Evolutionary conservation across 2,329 filamentous ascomycete genomes (phyloP), one percentile per base, ranked within the genome.

Genomic region (Dactylonectria estremocensis): DNA sequence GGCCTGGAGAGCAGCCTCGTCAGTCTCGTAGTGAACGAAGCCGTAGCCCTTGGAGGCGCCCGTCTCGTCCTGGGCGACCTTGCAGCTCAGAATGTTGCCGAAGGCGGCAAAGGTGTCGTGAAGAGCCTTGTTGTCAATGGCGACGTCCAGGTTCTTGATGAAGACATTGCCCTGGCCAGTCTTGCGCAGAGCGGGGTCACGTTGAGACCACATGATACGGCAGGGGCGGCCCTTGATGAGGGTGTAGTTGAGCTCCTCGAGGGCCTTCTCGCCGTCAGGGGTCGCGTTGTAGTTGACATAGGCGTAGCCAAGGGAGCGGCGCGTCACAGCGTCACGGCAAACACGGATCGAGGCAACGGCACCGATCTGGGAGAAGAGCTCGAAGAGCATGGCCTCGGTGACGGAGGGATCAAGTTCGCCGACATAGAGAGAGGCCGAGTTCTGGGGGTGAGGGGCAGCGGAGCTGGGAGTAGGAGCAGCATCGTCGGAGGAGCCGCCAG

Each of bases 141-240:
- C 96, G 76, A 92, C 92, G 83, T 99, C 96, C 74, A 99, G 89
- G 88, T 99, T 99, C 92, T 99, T 99, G 91, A 99, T 99, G 90
- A 99, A 99, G 78, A 99, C 95, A 81, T 99, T 99, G 83, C 96
- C 96, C 86, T 98, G 95, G 75, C 96, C 96, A 77, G 95, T 99
- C 92, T 99, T 99, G 88, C 96, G 96, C 78, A 99, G 92, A 82
- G 95, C 95, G 74, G 96, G 96, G 85, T 99, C 96, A 83, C 96
- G 96, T 90, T 99, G 96, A 74, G 96, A 99, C 96, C 96, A 99
- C 96, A 99, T 99, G 87, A 99, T 99, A 80, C 96, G 95, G 93
- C 96, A 99, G 69, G 96, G 95, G 81, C 93, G 95, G 78, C 95
- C 95, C 90, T 98, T 98, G 88, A 99, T 98, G 78, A 98, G 88